phyloP scores from a whole-genome alignment of 164 flowering plant species.

The Taxillus chinensis region DNA sequence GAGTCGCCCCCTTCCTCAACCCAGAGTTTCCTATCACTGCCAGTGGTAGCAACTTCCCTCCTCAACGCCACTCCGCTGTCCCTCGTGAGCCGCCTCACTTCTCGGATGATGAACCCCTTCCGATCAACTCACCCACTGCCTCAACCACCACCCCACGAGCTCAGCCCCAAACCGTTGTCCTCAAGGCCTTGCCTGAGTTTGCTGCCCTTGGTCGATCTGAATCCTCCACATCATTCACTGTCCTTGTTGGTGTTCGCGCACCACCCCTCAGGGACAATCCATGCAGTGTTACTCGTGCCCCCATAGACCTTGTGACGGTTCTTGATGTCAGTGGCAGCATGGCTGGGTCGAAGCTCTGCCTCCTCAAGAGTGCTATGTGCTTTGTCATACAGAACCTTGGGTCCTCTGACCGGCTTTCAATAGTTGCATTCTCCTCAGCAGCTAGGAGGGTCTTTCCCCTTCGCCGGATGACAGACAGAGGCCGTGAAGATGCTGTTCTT shows the following conservation, averaged over 20 bases:
- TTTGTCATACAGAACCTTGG: constrained; percentile 25
- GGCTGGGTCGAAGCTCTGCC: constrained; percentile 26
- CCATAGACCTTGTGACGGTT: constrained; percentile 35
- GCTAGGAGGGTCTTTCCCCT: constrained; percentile 22
- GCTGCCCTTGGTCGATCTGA: constrained; percentile 15
- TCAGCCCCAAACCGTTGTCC: constrained; percentile 3
- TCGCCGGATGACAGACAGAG: constrained; percentile 21
- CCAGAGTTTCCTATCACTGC: not conserved
- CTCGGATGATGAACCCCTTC: constrained; percentile 26
- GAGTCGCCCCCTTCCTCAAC: constrained; percentile 5
- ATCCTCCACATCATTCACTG: constrained; percentile 9
- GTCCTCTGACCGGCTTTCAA: constrained; percentile 28
- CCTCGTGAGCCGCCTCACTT: constrained; percentile 15
- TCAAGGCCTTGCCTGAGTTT: constrained; percentile 16
- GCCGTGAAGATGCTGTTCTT: constrained; percentile 17
- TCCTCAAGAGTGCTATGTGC: constrained; percentile 29
- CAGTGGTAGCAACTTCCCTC: not conserved
- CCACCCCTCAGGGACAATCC: constrained; percentile 10
- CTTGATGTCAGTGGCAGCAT: constrained; percentile 47
- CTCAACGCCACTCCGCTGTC: not conserved
- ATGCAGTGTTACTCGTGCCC: constrained; percentile 15
- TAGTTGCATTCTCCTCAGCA: constrained; percentile 26
- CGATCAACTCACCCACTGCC: not conserved
- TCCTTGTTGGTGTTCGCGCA: constrained; percentile 19
- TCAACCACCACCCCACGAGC: not conserved